These are phyloP conservation scores for Sporothrix sp. DNA, from an alignment of 2,329 filamentous ascomycete genomes.

Conservation along the genomic window DNA sequence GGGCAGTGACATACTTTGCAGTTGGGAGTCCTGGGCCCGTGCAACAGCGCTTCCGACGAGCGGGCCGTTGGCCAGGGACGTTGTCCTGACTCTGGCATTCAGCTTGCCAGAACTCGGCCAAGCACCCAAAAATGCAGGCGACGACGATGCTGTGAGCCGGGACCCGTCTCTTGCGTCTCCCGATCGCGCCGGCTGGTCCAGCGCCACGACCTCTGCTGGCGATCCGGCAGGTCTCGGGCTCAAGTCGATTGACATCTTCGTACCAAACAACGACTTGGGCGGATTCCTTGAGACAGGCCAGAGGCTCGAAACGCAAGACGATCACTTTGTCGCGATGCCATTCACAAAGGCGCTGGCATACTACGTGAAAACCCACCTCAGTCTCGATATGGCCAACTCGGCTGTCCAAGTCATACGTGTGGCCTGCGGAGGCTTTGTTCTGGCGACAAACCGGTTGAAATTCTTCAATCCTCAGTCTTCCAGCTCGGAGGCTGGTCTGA, in stretches of 20 bases:
- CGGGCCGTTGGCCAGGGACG: slow-evolving; percentile 33
- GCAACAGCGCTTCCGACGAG: slow-evolving; percentile 27
- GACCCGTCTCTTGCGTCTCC: background rate
- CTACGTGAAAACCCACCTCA: slow-evolving; percentile 44
- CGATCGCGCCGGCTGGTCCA: too few relatives aligned
- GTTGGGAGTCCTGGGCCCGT: slow-evolving; percentile 44
- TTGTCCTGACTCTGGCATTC: slow-evolving; percentile 43
- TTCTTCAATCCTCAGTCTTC: slow-evolving; percentile 24
- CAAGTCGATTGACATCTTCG: slow-evolving; percentile 41
- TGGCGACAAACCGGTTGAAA: slow-evolving; percentile 44
- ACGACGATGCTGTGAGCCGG: background rate
- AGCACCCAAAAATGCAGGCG: background rate
- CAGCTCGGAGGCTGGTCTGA: background rate
- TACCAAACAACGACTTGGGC: slow-evolving; percentile 38
- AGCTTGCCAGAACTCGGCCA: background rate
- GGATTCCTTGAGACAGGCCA: slow-evolving; percentile 37
- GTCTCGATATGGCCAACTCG: slow-evolving; percentile 45
- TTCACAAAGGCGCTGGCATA: slow-evolving; percentile 41
- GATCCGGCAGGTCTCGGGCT: slow-evolving; percentile 24
- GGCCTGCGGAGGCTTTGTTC: slow-evolving; percentile 45
- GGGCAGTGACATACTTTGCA: slow-evolving; percentile 38
- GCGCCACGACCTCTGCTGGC: too few relatives aligned
- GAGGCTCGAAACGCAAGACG: slow-evolving; percentile 10
- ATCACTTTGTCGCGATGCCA: slow-evolving; percentile 21
- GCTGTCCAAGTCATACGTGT: slow-evolving; percentile 43